Base-by-base conservation (phyloP, 129 eudicot species). In the Smallanthus sonchifolius region DNA sequence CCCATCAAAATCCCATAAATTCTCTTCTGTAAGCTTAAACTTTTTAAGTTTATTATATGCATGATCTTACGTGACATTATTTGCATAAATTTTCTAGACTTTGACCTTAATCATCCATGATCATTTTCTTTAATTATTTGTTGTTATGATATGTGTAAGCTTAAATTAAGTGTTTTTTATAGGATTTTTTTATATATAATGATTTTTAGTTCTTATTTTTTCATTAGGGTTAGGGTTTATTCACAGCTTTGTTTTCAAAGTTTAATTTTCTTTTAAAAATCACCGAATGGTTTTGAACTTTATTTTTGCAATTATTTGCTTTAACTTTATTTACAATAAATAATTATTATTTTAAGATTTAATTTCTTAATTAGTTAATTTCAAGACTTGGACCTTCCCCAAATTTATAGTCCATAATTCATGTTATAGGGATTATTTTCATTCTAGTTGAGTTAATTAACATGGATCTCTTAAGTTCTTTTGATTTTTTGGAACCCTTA, bases 171-270 rank as follows among this genome's bases (percentile, higher is more conserved):
- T 19, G 37, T 10, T 65, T 77, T 4, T 44, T 15, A 13, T 36
- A 37, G 24, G 10, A 28, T 62, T 30, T 67, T 11, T 45, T 24
- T 57, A 28, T 24, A 15, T 56, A 30, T 45, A 35, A 10, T 59
- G 35, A 37, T 56, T 57, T 76, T 59, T 69, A 17, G 10, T 61
- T 43, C 16, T 42, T 57, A 10, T 62, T 13, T 74, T 16, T 75
- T 8, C n/a, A 51, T 77, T 77, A 77, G 81, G 81, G 81, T 77
- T 77, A 77, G 81, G 81, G 75, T 77, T 77, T 59, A 40, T 48
- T 74, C 39, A 63, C 66, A 45, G 61, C 40, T 42, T 8, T 42
- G 9, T 37, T 37, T 42, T 42, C 10, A 7, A 11, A 7, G 45
- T 2, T 42, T 42, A 7, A 7, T 7, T 42, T 7, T 42, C 11